Conservation (phyloP, 192 early-diverging fungal genomes). For the Backusella liffmaniae region DNA sequence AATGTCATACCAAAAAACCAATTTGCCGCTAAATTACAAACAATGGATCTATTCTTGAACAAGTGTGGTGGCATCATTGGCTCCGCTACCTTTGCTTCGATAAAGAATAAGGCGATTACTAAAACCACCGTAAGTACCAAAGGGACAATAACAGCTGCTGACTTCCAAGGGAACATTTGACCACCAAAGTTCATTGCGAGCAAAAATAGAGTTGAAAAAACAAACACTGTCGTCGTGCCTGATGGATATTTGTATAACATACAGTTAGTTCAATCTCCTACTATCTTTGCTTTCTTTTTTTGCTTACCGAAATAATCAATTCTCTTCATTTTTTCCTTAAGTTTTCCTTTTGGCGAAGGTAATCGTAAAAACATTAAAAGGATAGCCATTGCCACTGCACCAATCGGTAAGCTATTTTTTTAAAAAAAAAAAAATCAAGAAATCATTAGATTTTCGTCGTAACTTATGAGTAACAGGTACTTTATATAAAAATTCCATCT, state of each 20-base stretch:
- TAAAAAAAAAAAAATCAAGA: not conserved
- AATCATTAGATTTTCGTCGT: not conserved
- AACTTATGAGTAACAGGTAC: not conserved
- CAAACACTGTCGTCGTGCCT: constrained; percentile 38
- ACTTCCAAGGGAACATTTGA: constrained; percentile 51
- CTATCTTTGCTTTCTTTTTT: constrained; percentile 29
- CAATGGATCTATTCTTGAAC: constrained; percentile 50
- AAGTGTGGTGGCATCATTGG: constrained; percentile 61
- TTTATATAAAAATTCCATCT: constrained; percentile 42
- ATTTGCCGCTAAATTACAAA: constrained; percentile 19
- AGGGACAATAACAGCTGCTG: constrained; percentile 46
- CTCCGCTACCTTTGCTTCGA: constrained; percentile 55
- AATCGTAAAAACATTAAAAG: constrained; percentile 40
- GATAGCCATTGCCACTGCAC: constrained; percentile 41
- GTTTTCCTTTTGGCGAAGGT: constrained; percentile 23
- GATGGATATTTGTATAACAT: not conserved
- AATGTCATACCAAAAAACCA: constrained; percentile 39
- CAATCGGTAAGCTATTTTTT: constrained; percentile 30
- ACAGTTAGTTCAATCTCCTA: not conserved
- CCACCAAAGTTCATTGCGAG: constrained; percentile 69
- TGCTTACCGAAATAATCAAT: constrained; percentile 60
- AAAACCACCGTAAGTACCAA: constrained; percentile 44
- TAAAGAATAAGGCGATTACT: constrained; percentile 33
- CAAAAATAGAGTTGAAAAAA: constrained; percentile 52
- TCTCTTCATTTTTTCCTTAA: constrained; percentile 51